Evolutionary conservation across 1,139 yeast species (phyloP).

Genomic region (Pichia sp.): DNA sequence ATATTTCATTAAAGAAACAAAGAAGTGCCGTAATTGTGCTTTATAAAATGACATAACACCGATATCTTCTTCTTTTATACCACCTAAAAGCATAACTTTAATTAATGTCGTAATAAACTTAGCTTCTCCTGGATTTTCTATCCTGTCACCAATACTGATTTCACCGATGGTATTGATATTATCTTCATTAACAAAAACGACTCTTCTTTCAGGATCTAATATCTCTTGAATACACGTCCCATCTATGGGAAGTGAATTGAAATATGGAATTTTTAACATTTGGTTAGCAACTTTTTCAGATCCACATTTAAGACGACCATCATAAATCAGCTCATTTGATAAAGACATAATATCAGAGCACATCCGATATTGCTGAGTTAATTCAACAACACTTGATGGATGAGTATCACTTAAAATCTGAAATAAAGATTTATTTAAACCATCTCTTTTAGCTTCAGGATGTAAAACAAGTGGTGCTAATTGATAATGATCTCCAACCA

Average conservation of each 20-base stretch:
- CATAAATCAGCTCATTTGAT: slow-evolving; percentile 73
- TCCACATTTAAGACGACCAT: slow-evolving; percentile 74
- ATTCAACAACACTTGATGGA: slow-evolving; percentile 66
- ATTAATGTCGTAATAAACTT: slow-evolving; percentile 57
- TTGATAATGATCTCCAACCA: slow-evolving; percentile 94
- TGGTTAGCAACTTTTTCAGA: slow-evolving; percentile 54
- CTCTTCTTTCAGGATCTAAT: slow-evolving; percentile 47
- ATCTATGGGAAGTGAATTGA: slow-evolving; percentile 22
- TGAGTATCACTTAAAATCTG: slow-evolving; percentile 61
- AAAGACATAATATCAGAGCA: slow-evolving; percentile 79
- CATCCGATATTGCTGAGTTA: slow-evolving; percentile 89
- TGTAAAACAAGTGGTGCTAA: slow-evolving; percentile 77
- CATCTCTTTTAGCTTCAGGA: slow-evolving; percentile 48
- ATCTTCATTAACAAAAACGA: slow-evolving; percentile 77
- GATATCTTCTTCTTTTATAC: slow-evolving; percentile 52
- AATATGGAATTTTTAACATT: slow-evolving; percentile 41
- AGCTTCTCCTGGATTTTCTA: slow-evolving; percentile 70
- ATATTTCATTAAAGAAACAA: slow-evolving; percentile 36
- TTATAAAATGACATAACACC: slow-evolving; percentile 90
- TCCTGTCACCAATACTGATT: slow-evolving; percentile 51
- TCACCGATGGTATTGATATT: slow-evolving; percentile 51
- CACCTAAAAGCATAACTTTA: slow-evolving; percentile 51
- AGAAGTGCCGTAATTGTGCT: slow-evolving; percentile 62
- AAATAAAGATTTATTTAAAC: slow-evolving; percentile 75
- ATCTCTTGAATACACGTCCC: slow-evolving; percentile 41